Evolutionary conservation across 2,329 filamentous ascomycete genomes (phyloP), one percentile per base, ranked within the genome.

Genomic region (Ophiostoma perfectum): DNA sequence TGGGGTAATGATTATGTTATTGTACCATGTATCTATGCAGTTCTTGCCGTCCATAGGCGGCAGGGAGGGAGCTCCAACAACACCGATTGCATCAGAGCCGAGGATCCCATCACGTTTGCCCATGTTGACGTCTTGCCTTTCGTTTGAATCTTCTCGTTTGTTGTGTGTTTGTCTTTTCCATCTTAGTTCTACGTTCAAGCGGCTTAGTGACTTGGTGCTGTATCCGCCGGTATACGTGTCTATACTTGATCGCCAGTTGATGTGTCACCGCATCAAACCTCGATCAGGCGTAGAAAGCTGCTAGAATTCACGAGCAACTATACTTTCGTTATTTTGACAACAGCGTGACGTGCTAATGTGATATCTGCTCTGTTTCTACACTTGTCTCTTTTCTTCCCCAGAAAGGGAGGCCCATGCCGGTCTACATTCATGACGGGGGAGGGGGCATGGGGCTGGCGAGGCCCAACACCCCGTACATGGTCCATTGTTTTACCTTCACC

Each of bases 1-100:
- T 70, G 68, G 68, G 66, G 70, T 70, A 70, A 70, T 70, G n/a
- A 68, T 70, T 69, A 70, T 44, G 70, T 70, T 52, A 63, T 64
- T 42, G 65, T 66, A 55, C 44, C 45, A 41, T 62, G 55, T 39
- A 62, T 36, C 55, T 12, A 39, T 11, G 58, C 41, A 62, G 3
- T 6, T 62, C 11, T n/a, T 39, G 36, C 36, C 36, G 36, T 62
- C 16, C 39, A 14, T 5, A 39, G 36, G 16, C 14, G 27, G 4
- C 58, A 62, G 49, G 36, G 16, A 2, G 27, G 4, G 36, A 62
- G 49, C 18, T 62, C 27, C 27, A 62, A 39, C 27, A 9, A 38
- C 55, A 45, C 11, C 38, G 18, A 55, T 55, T 55, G 49, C 49
- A 55, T 55, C 49, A 55, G 49, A 55, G 49, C 49, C 49, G 49